Percentiles rank a stretch among this genome's conserved stretches.
phyloP scores from a whole-genome alignment of 495 filamentous ascomycete species.

The Delitschia confertaspora region DNA sequence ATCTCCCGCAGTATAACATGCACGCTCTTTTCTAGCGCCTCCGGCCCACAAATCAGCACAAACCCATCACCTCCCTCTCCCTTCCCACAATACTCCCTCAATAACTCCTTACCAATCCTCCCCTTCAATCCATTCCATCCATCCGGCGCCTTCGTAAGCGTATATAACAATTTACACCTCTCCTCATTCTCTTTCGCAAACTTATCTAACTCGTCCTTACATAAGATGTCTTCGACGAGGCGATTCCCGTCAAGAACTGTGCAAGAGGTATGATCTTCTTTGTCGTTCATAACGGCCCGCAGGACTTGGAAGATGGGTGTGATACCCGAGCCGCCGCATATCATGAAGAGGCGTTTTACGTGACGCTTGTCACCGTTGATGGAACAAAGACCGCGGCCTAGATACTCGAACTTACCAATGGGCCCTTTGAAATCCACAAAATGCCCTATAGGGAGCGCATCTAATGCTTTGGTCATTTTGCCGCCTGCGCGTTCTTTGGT shows the following conservation, averaged over 20 bases:
- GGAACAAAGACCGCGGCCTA: conserved; percentile 54
- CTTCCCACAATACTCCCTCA: conserved; percentile 49
- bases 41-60: conserved; percentile 79
- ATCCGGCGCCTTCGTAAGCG: conserved; percentile 54
- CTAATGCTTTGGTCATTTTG: conserved; percentile 76
- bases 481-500: conserved; percentile 54
- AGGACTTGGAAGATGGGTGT: conserved; percentile 90
- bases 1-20: conserved; percentile 51
- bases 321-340: conserved; percentile 81
- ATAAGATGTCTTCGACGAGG: conserved; percentile 74
- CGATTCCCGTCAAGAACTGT: conserved; percentile 75
- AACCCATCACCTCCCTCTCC: conserved; percentile 45
- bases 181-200: conserved; percentile 44
- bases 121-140: conserved; percentile 65
- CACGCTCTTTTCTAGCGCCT: conserved; percentile 63
- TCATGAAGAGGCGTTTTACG: conserved; percentile 73
- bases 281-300: conserved; percentile 60
- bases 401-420: conserved; percentile 79
- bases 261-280: conserved; percentile 51
- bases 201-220: conserved; percentile 62
- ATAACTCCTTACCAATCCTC: conserved; percentile 53
- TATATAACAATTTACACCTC: conserved; percentile 62
- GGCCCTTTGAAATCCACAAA: conserved; percentile 84
- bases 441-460: conserved; percentile 59
- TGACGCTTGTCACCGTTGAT: conserved; percentile 50